Evolutionary conservation across 306 rosid species (phyloP).

Genomic region (Prunus padus): DNA sequence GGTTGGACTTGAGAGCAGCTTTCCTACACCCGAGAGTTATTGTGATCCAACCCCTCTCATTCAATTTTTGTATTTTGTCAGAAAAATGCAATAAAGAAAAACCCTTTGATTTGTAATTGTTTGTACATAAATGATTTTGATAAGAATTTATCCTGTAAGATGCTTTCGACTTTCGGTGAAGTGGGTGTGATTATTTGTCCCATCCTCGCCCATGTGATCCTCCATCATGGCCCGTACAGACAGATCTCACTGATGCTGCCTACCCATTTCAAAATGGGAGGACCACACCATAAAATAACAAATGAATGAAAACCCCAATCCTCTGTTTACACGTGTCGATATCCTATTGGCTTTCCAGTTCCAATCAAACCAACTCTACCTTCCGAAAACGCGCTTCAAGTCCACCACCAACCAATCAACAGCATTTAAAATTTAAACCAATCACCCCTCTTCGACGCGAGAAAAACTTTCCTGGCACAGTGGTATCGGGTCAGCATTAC

Average conservation of each 20-base stretch:
- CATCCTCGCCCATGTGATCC: background rate
- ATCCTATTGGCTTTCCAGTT: background rate
- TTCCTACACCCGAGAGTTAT: too few species aligned
- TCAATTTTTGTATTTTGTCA: too few species aligned
- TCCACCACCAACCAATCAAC: background rate
- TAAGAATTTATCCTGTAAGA: too few species aligned
- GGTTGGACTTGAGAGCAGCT: too few species aligned
- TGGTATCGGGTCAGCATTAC: too few species aligned
- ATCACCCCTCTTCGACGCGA: too few species aligned
- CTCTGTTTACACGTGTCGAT: background rate
- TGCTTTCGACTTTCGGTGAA: background rate
- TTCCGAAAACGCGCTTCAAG: background rate
- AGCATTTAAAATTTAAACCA: background rate
- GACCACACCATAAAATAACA: background rate
- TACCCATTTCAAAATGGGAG: background rate
- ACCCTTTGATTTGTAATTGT: too few species aligned
- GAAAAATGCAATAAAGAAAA: too few species aligned
- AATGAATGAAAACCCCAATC: background rate
- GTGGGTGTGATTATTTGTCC: background rate
- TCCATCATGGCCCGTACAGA: background rate
- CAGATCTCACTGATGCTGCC: background rate
- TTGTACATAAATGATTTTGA: too few species aligned
- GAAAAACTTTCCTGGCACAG: too few species aligned
- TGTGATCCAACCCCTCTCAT: too few species aligned
- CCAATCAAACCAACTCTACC: background rate